Evolutionary conservation across 73 alveolate species (phyloP).

Genomic region (Paramecium tetraurelia): DNA sequence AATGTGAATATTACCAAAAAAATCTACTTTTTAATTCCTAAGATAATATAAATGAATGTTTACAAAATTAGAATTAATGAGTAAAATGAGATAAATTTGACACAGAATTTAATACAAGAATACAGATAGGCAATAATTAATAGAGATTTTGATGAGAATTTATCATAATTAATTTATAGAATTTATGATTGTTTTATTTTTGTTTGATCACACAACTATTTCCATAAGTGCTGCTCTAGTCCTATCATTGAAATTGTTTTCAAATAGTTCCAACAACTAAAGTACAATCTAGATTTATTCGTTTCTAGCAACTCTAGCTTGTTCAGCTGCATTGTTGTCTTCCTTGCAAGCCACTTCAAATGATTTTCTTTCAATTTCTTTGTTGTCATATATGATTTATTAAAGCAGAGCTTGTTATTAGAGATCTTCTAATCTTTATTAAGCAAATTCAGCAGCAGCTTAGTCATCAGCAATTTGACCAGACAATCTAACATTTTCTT

Average conservation of each 20-base stretch:
- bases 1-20: no score
- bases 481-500: conserved; percentile 30
- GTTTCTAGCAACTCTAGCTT: neutral
- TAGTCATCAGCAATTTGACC: neutral
- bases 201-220: neutral
- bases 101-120: neutral
- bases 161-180: neutral
- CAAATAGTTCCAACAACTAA: conserved; percentile 25
- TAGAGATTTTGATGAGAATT: neutral
- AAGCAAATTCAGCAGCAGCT: conserved; percentile 27
- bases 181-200: neutral
- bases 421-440: conserved; percentile 36
- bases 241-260: conserved; percentile 27
- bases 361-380: neutral
- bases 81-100: no score
- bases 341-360: conserved; percentile 31
- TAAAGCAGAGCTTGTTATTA: neutral
- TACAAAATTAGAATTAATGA: no score
- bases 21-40: no score
- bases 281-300: conserved; percentile 17
- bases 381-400: conserved; percentile 30
- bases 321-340: conserved; percentile 25
- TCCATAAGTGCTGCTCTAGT: conserved; percentile 27
- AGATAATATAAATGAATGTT: no score
- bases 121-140: neutral